Evolutionary conservation across 768 basidiomycete genomes (phyloP).

Genomic region (Nidula microcarpa): DNA sequence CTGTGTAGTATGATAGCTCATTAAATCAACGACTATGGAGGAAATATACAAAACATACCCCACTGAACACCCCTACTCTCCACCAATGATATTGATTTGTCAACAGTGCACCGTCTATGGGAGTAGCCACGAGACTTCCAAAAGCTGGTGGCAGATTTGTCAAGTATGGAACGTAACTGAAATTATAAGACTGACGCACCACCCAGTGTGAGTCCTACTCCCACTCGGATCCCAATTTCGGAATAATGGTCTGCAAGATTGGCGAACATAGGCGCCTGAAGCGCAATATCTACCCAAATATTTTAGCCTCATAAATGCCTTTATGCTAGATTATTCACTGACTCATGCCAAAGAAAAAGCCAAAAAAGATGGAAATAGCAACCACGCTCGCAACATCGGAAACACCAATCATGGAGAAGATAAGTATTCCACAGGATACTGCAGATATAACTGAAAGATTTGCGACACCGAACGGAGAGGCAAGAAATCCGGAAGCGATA

Average conservation of each 20-base stretch:
- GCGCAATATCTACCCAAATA: not conserved
- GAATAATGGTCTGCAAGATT: not conserved
- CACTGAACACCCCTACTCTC: conserved; percentile 1
- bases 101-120: not conserved
- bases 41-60: not conserved
- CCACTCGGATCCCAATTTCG: not conserved
- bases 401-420: conserved; percentile 31
- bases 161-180: not conserved
- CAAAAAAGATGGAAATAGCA: conserved; percentile 34
- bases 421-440: conserved; percentile 11
- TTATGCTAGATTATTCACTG: not conserved
- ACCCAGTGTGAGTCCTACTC: not conserved
- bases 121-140: not conserved
- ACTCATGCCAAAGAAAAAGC: conserved; percentile 25
- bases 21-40: too few relatives aligned
- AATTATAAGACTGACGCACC: not conserved
- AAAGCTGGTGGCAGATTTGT: not conserved
- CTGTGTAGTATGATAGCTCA: too few relatives aligned
- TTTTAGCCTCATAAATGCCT: not conserved
- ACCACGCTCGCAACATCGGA: conserved; percentile 23
- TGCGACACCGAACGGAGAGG: conserved; percentile 7
- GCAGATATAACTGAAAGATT: conserved; percentile 11
- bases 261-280: conserved; percentile 1
- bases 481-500: conserved; percentile 9
- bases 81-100: not conserved